Evolutionary conservation across 768 basidiomycete species (phyloP), one percentile per base, ranked within the genome.

Genomic region (Amanita phalloides): DNA sequence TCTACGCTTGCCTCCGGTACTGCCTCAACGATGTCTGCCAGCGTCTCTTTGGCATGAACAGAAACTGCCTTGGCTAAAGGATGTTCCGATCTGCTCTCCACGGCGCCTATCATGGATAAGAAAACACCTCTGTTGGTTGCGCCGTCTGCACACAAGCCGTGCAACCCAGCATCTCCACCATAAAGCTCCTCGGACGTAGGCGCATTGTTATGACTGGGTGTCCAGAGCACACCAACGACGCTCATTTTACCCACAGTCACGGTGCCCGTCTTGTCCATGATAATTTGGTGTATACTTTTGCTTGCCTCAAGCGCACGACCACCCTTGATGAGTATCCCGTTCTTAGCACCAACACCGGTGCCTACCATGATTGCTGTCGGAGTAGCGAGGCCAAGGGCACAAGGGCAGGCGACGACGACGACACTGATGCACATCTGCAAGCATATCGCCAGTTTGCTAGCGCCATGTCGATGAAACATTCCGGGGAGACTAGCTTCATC

Each of bases 321-420:
- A 20, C 96, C 94, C 64, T 99, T 99, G 79, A 99, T 98, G 43
- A 99, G 70, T 54, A 99, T 98, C 0, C 96, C 95, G 60, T 98
- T 95, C 71, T 87, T 79, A 7, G 96, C 96, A 1, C 96, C 96
- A 52, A 98, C 82, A 1, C 96, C 96, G 0, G 95, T 98, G 14
- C 96, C 96, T 30, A 98, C 96, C 96, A 98, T 98, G 68, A 98
- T 92, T 2, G 95, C 96, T 0, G 96, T 98, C 1, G 96, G 96
- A 0, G 95, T 98, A 51, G 90, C 90, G 53, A 98, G 76, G 4
- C 95, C 96, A 32, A 99, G 77, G 0, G 96, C 95, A 64, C 96
- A 99, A 0, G 96, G 96, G 66, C 96, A 99, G 20, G 96, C 95
- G 48, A 99, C 93, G 45, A 99, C 96, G 54, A 99, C 79, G 55